Evolutionary conservation across 1,284 basidiomycete genomes (phyloP).

Genomic region (Tausonia pullulans): DNA sequence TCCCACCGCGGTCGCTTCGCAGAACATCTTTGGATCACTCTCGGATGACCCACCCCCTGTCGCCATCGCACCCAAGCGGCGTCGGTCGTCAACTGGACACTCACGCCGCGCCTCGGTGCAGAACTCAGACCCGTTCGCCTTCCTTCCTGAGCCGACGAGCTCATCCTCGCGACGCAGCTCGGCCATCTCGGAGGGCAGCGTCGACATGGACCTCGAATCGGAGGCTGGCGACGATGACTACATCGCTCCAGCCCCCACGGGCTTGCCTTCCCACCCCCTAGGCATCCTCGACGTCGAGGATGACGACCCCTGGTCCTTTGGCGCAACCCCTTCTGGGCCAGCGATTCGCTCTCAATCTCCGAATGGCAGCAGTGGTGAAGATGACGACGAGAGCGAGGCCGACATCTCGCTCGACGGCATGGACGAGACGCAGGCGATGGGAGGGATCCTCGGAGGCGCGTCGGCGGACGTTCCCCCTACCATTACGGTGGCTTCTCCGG

Average conservation of each 20-base stretch:
- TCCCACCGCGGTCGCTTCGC: no score
- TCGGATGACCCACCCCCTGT: no score
- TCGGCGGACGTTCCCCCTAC: slow-evolving; percentile 9
- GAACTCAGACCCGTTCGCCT: not conserved
- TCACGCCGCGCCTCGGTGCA: slow-evolving; percentile 2
- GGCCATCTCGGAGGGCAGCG: slow-evolving; percentile 10
- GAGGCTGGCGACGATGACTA: not conserved
- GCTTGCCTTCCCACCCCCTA: not conserved
- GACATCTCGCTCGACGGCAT: slow-evolving; percentile 27
- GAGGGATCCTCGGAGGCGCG: slow-evolving; percentile 2
- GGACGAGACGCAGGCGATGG: slow-evolving; percentile 25
- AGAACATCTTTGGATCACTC: not conserved
- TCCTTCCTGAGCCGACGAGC: not conserved
- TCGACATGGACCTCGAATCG: slow-evolving; percentile 11
- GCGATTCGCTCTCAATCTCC: no score
- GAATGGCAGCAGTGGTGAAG: no score
- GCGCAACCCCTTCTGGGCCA: no score
- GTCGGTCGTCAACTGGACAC: not conserved
- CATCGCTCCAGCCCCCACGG: not conserved
- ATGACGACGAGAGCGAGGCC: slow-evolving; percentile 20
- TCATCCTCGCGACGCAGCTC: slow-evolving; percentile 7
- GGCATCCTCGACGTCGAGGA: not conserved
- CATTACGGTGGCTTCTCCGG: slow-evolving; percentile 14
- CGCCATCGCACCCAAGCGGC: not conserved
- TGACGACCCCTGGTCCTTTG: not conserved